Conservation (phyloP, 495 filamentous ascomycete species). For the Evernia prunastri region DNA sequence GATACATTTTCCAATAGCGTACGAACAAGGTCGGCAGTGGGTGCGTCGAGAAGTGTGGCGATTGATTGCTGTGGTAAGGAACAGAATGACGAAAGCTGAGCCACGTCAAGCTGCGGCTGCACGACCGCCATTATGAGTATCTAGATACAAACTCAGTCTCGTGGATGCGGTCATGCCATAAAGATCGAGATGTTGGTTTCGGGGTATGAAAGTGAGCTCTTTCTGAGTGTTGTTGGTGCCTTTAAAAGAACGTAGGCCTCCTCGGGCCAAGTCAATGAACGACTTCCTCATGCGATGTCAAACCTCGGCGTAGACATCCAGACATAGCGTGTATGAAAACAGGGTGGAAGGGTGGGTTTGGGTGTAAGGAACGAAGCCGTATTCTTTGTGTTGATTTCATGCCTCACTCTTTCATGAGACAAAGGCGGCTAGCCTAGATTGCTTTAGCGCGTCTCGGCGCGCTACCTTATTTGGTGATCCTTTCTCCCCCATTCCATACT, state of each 20-base stretch:
- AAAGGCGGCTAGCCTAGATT: constrained; percentile 2
- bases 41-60: constrained; percentile 56
- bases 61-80: constrained; percentile 63
- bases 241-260: background rate
- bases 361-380: background rate
- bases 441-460: background rate
- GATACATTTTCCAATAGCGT: constrained; percentile 60
- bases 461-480: background rate
- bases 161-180: background rate
- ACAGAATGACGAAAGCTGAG: constrained; percentile 69
- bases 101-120: constrained; percentile 61
- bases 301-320: background rate
- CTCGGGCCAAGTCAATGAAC: background rate
- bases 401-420: background rate
- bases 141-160: background rate
- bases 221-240: background rate
- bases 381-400: constrained; percentile 3
- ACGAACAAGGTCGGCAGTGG: constrained; percentile 70
- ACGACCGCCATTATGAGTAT: constrained; percentile 61
- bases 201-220: background rate
- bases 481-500: background rate
- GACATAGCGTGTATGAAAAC: background rate
- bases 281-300: background rate
- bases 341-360: background rate
- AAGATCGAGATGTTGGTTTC: background rate